Conservation (phyloP, 1,139 yeast genomes). For the Yamadazyma diddensiae region DNA sequence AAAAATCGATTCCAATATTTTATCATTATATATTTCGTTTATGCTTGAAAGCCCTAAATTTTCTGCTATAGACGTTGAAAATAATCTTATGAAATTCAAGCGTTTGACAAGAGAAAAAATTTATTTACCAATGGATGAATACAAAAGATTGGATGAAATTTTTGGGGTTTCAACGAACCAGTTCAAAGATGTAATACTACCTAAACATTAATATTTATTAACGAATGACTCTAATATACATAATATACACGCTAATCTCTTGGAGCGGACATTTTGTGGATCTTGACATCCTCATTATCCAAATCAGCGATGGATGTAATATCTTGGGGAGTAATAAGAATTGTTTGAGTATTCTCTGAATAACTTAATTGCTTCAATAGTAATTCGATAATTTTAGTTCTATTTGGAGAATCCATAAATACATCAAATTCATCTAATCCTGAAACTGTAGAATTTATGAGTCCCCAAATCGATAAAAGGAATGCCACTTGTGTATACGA, state of each 20-base stretch:
- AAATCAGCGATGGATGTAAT: slow-evolving; percentile 74
- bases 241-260: slow-evolving; percentile 18
- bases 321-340: slow-evolving; percentile 93
- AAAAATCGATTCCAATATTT: slow-evolving; percentile 7
- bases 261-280: slow-evolving; percentile 69
- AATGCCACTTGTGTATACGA: slow-evolving; percentile 90
- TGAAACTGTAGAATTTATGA: slow-evolving; percentile 81
- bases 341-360: slow-evolving; percentile 72
- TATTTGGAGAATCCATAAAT: slow-evolving; percentile 92
- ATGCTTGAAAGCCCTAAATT: slow-evolving; percentile 10
- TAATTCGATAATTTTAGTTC: slow-evolving; percentile 74
- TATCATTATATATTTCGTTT: slow-evolving; percentile 9
- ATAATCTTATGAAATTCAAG: slow-evolving; percentile 5
- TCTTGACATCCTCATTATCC: slow-evolving; percentile 58
- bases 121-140: slow-evolving; percentile 7
- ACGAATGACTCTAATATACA: background rate
- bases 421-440: slow-evolving; percentile 98
- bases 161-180: slow-evolving; percentile 8
- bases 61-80: slow-evolving; percentile 6
- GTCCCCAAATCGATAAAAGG: slow-evolving; percentile 86
- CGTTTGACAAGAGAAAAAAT: slow-evolving; percentile 3
- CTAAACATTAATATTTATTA: background rate
- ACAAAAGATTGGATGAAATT: slow-evolving; percentile 6
- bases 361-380: slow-evolving; percentile 66
- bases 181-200: slow-evolving; percentile 4